Evolutionary conservation across 352 stramenopile genomes (phyloP).

Genomic region (Pythium sp.): DNA sequence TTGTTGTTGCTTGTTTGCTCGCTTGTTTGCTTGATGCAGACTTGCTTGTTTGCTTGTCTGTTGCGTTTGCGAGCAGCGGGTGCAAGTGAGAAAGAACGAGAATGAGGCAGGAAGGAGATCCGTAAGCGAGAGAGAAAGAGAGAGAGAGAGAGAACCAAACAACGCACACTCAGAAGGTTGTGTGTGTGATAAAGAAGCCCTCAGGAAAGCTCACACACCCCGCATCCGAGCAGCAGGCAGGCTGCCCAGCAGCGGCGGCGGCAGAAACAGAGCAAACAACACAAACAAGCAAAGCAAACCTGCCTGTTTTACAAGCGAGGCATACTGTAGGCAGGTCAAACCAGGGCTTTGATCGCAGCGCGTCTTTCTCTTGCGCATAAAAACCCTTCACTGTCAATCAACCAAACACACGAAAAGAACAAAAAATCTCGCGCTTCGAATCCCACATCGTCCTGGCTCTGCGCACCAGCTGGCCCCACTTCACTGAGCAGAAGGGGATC

Average conservation of each 20-base stretch:
- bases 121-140: not conserved
- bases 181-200: conserved; percentile 3
- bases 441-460: not conserved
- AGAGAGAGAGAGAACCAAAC: not conserved
- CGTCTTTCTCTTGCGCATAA: conserved; percentile 8
- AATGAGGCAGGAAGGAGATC: conserved; percentile 2
- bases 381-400: too few species aligned
- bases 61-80: not conserved
- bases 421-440: not conserved
- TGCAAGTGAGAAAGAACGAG: conserved; percentile 14
- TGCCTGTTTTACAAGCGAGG: not conserved
- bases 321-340: conserved; percentile 2
- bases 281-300: not conserved
- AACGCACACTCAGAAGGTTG: not conserved
- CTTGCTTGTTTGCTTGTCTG: not conserved
- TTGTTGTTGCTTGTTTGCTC: not conserved
- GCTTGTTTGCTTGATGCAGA: not conserved
- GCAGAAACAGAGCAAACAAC: not conserved
- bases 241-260: not conserved
- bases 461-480: conserved; percentile 1
- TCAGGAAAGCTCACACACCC: not conserved
- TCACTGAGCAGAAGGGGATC: not conserved
- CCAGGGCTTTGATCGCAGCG: not conserved
- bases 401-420: conserved; percentile 1
- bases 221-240: not conserved